Conservation (phyloP, 768 basidiomycete species). For the Artomyces pyxidatus region DNA sequence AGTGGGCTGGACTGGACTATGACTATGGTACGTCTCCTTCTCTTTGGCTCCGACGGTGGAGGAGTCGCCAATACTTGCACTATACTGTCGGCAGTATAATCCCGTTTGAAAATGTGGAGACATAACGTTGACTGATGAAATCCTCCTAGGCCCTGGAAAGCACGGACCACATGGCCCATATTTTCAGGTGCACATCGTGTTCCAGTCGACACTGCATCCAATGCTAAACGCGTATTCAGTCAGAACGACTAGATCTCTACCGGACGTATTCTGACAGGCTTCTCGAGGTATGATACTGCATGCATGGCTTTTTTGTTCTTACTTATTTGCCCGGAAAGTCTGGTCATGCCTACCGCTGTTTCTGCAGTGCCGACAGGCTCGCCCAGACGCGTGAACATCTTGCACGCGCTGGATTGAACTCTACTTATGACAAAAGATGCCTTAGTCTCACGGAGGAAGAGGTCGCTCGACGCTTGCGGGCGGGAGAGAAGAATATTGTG, state of each 20-base stretch:
- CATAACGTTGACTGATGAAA: too few species aligned
- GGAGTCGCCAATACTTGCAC: not conserved
- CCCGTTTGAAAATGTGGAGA: too few species aligned
- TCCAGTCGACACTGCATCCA: not conserved
- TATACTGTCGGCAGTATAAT: too few species aligned
- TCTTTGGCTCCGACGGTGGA: not conserved
- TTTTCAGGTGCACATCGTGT: conserved; percentile 51
- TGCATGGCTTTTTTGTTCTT: not conserved
- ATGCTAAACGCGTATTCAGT: conserved; percentile 38
- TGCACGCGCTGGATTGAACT: conserved; percentile 62
- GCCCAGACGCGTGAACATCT: conserved; percentile 59
- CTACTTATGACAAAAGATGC: conserved; percentile 85
- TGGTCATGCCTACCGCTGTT: conserved; percentile 90
- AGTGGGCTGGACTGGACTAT: conserved; percentile 88
- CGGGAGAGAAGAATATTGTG: conserved; percentile 76
- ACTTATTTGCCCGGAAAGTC: conserved; percentile 35
- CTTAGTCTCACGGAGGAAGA: conserved; percentile 84
- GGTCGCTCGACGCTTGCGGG: conserved; percentile 58
- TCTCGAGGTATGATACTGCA: conserved; percentile 48
- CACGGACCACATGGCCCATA: conserved; percentile 79
- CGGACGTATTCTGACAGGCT: conserved; percentile 63
- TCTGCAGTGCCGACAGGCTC: conserved; percentile 75
- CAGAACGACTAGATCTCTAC: conserved; percentile 84
- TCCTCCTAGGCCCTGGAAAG: conserved; percentile 64
- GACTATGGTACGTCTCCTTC: conserved; percentile 63